Base-by-base conservation (phyloP, 2,329 filamentous ascomycete species). In the Trichoderma aggressivum region DNA sequence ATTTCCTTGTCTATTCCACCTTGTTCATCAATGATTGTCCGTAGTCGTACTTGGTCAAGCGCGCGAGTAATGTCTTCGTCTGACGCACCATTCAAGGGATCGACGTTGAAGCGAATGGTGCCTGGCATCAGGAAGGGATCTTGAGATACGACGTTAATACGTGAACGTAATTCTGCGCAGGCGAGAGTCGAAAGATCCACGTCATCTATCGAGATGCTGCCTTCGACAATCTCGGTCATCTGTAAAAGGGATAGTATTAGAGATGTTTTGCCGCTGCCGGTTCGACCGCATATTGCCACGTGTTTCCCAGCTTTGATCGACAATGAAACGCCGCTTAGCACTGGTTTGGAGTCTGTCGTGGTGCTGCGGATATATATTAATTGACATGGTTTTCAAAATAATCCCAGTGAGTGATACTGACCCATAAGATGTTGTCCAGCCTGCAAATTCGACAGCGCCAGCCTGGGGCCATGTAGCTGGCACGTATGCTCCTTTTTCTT, bases 51-150 rank as follows among this genome's bases (percentile, higher is more conserved):
- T 36, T 81, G 82, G 12, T 81, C 75, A 7, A 89, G 78, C 0
- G 82, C 84, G 1, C 77, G 71, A 39, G 82, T 79, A 61, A 87
- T 82, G 1, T 77, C 77, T 3, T 80, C 80, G 59, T 87, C 82
- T 1, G 79, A 78, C 58, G 77, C 77, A 14, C 74, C 69, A 0
- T 74, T 73, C 4, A 77, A 75, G 0, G 86, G 86, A 72, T 87
- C 85, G 1, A 86, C 77, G 69, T 89, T 89, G 4, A 79, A 77
- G 0, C 85, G 82, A 3, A 89, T 76, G 0, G 79, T 84, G 1
- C 85, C 86, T 2, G 81, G 81, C 8, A 88, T 77, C 14, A 86
- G 81, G 67, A 86, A 83, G 0, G 85, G 79, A 58, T 88, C 86
- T 76, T 89, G 87, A 0, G 87, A 82, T 1, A 88, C 77, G 1